phyloP scores from a whole-genome alignment of 2,329 filamentous ascomycete genomes.

The Hypoxylon sp. region DNA sequence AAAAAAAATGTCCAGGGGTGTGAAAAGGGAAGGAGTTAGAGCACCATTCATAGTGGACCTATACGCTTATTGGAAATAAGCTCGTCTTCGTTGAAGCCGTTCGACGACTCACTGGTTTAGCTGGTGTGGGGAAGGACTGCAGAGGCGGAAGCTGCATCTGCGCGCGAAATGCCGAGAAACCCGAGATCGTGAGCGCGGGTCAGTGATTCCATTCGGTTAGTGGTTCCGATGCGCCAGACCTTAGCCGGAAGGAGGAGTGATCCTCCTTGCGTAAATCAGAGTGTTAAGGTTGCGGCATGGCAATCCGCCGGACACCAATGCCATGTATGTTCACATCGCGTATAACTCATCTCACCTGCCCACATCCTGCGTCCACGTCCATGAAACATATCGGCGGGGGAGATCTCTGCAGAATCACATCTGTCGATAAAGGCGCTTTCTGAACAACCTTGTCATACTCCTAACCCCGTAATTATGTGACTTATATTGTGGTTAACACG shows the following conservation, averaged over 20 bases:
- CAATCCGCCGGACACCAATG: constrained; percentile 7
- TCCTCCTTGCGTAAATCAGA: constrained; percentile 5
- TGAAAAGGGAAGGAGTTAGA: constrained; percentile 5
- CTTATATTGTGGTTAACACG: neutral
- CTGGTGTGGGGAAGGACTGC: constrained; percentile 28
- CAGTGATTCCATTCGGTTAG: constrained; percentile 34
- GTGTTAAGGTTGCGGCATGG: constrained; percentile 17
- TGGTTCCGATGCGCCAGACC: constrained; percentile 26
- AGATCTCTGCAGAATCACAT: neutral
- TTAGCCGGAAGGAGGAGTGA: constrained; percentile 26
- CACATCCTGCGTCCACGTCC: constrained; percentile 4
- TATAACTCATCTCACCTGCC: neutral
- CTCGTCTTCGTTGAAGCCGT: constrained; percentile 7
- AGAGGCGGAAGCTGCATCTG: constrained; percentile 21
- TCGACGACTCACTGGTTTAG: constrained; percentile 20
- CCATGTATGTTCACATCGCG: constrained; percentile 19
- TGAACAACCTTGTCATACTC: neutral
- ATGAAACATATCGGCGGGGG: constrained; percentile 6
- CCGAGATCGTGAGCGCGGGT: constrained; percentile 31
- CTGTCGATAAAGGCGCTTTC: neutral
- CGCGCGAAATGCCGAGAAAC: constrained; percentile 33
- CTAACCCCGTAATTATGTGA: neutral
- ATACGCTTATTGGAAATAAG: constrained; percentile 2
- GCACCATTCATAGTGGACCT: constrained; percentile 5
- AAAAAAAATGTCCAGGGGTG: constrained; percentile 3